phyloP scores from a whole-genome alignment of 257 asterid species.

The Solanum commersonii region DNA sequence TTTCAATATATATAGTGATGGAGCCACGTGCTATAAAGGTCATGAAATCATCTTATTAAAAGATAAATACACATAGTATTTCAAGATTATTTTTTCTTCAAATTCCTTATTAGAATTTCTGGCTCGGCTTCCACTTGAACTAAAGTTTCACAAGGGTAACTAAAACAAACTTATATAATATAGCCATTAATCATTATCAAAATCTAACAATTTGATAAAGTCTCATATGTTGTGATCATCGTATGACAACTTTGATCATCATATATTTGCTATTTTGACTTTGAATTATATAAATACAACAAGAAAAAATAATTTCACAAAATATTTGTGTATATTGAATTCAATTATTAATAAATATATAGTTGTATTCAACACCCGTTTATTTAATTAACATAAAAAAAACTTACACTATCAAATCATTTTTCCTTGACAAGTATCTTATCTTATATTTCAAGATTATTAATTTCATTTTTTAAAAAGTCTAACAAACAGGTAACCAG shows the following conservation, averaged over 20 bases:
- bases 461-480: background rate
- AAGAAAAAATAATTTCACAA: background rate
- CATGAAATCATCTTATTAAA: background rate
- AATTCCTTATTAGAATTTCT: background rate
- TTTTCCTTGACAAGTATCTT: background rate
- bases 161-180: background rate
- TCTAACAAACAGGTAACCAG: background rate
- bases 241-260: background rate
- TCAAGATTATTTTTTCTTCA: background rate
- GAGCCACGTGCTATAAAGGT: background rate
- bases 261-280: background rate
- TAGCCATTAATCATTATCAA: too few relatives aligned
- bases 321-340: background rate
- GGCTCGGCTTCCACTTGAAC: background rate
- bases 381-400: background rate
- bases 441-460: background rate
- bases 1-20: background rate
- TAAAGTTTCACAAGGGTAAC: background rate
- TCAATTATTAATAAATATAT: background rate
- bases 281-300: background rate
- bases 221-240: background rate
- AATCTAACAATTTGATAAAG: too few relatives aligned
- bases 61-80: background rate
- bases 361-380: background rate
- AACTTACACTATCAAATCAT: background rate